Evolutionary conservation across 768 basidiomycete genomes (phyloP).

Genomic region (Pluteus cervinus): DNA sequence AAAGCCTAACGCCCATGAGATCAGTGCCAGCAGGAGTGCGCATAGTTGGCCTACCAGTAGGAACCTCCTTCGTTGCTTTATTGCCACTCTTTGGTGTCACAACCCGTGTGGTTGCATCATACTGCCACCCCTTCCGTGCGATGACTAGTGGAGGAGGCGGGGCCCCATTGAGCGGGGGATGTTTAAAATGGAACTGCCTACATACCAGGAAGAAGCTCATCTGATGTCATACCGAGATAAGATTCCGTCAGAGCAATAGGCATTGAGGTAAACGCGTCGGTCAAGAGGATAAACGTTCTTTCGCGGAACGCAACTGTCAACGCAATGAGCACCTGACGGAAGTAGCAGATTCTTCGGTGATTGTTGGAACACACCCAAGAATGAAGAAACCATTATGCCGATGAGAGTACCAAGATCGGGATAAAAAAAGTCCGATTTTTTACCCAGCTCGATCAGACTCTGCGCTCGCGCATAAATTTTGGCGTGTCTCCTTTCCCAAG

Average conservation of each 20-base stretch:
- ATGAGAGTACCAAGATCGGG: slow-evolving; percentile 40
- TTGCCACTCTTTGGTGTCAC: slow-evolving; percentile 32
- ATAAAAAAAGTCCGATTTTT: slow-evolving; percentile 39
- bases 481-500: slow-evolving; percentile 48
- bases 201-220: slow-evolving; percentile 33
- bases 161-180: neutral
- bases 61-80: neutral
- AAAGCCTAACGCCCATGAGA: slow-evolving; percentile 18
- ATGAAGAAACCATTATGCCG: slow-evolving; percentile 35
- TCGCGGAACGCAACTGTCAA: slow-evolving; percentile 50
- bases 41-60: neutral
- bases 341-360: neutral
- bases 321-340: slow-evolving; percentile 1
- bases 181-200: neutral
- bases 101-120: slow-evolving; percentile 37
- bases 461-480: slow-evolving; percentile 47
- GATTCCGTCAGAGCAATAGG: slow-evolving; percentile 44
- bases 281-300: slow-evolving; percentile 49
- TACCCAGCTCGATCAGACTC: slow-evolving; percentile 32
- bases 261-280: slow-evolving; percentile 61
- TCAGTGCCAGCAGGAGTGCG: neutral
- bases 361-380: slow-evolving; percentile 42
- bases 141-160: slow-evolving; percentile 31
- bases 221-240: slow-evolving; percentile 47
- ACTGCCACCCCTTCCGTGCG: slow-evolving; percentile 42